Conservation (phyloP, 345 rosid genomes). For the Capsella bursapastoris region DNA sequence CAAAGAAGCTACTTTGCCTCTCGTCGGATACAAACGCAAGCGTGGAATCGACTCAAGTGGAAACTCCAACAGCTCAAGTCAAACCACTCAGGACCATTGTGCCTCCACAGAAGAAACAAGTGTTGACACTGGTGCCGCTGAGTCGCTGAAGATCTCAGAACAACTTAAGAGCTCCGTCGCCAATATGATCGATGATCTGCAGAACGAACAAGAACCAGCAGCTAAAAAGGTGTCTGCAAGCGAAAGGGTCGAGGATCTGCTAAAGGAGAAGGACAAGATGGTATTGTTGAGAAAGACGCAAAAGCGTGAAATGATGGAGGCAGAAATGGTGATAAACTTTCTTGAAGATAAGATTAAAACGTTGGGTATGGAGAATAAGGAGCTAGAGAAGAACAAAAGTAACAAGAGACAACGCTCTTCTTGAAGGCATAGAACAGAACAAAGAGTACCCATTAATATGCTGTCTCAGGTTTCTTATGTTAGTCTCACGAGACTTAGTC, state of each 20-base stretch:
- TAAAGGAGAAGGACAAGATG: constrained; percentile 60
- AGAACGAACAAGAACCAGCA: neutral
- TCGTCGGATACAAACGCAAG: constrained; percentile 63
- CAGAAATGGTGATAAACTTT: constrained; percentile 57
- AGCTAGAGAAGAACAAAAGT: constrained; percentile 52
- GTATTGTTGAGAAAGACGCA: constrained; percentile 59
- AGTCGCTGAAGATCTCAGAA: neutral
- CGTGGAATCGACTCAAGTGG: constrained; percentile 44
- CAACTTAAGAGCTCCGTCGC: neutral
- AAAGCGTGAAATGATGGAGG: constrained; percentile 61
- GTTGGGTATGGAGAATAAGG: constrained; percentile 60
- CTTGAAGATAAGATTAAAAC: constrained; percentile 54
- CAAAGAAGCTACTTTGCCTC: constrained; percentile 56
- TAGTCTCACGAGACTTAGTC: neutral
- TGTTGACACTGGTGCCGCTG: neutral
- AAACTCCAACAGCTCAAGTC: constrained; percentile 55
- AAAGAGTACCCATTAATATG: too few relatives aligned
- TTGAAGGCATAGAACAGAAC: too few relatives aligned
- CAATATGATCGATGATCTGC: neutral
- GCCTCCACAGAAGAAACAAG: constrained; percentile 47
- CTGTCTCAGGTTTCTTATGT: neutral
- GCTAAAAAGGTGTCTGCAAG: neutral
- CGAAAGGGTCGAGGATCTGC: constrained; percentile 55
- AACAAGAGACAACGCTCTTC: neutral
- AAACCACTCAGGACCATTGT: constrained; percentile 58